Evolutionary conservation across 306 rosid genomes (phyloP).

Genomic region (Abrus pulchellus): DNA sequence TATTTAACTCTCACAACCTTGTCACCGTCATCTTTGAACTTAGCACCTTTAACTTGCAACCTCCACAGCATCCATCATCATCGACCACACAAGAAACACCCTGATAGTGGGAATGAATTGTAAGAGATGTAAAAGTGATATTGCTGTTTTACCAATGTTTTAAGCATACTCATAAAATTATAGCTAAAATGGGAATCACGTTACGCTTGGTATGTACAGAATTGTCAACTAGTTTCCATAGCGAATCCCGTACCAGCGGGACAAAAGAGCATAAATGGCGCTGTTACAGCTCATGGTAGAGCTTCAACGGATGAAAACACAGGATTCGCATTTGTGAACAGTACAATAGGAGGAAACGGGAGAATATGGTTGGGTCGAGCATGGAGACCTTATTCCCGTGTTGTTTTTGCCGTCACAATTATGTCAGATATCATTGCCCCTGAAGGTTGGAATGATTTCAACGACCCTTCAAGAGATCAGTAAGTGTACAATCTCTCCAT

Average conservation of each 20-base stretch:
- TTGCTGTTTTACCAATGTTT: background rate
- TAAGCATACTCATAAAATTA: background rate
- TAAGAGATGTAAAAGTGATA: background rate
- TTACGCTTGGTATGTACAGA: conserved; percentile 47
- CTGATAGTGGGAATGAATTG: conserved; percentile 21
- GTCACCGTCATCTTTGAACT: conserved; percentile 41
- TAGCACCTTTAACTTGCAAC: conserved; percentile 38
- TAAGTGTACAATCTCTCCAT: conserved; percentile 46
- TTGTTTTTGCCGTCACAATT: conserved; percentile 63
- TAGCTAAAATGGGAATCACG: background rate
- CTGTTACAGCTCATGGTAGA: conserved; percentile 90
- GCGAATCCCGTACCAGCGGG: conserved; percentile 72
- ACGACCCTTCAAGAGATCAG: conserved; percentile 88
- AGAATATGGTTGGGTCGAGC: conserved; percentile 95
- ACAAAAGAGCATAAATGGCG: conserved; percentile 66
- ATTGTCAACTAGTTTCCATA: conserved; percentile 76
- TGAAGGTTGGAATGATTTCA: conserved; percentile 95
- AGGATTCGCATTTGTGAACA: conserved; percentile 77
- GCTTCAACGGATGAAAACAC: conserved; percentile 73
- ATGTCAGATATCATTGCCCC: conserved; percentile 94
- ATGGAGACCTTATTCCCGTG: conserved; percentile 91
- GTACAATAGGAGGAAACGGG: conserved; percentile 79
- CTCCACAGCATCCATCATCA: conserved; percentile 31
- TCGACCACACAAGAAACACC: conserved; percentile 56
- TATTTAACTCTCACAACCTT: conserved; percentile 23